Conservation (phyloP, 1,284 basidiomycete species). For the Austropuccinia psidii region DNA sequence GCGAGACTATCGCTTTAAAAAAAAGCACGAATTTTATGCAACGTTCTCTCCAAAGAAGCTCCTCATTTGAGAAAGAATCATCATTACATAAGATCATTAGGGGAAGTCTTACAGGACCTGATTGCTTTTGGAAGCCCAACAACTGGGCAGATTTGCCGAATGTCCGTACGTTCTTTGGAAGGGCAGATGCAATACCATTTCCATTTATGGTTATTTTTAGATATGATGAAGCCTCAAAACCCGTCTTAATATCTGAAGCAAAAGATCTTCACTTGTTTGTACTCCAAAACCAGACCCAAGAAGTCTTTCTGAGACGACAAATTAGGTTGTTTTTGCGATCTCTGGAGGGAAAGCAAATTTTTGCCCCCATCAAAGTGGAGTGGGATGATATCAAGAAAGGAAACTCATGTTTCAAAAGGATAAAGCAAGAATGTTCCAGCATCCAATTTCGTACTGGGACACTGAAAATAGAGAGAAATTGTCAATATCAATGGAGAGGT, state of each 20-base stretch:
- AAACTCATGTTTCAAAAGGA: conserved; percentile 36
- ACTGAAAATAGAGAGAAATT: conserved; percentile 57
- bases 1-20: conserved; percentile 41
- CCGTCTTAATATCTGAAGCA: conserved; percentile 53
- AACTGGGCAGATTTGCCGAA: conserved; percentile 42
- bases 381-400: conserved; percentile 50
- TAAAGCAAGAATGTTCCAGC: conserved; percentile 48
- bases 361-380: conserved; percentile 61
- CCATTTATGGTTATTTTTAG: conserved; percentile 64
- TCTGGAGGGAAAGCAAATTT: conserved; percentile 59
- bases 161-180: conserved; percentile 59
- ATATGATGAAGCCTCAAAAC: conserved; percentile 59
- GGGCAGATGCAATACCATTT: conserved; percentile 70
- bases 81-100: conserved; percentile 51
- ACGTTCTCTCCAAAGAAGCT: conserved; percentile 38
- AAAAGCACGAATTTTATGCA: conserved; percentile 29
- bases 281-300: conserved; percentile 57
- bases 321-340: conserved; percentile 62
- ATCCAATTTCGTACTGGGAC: conserved; percentile 53
- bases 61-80: conserved; percentile 64
- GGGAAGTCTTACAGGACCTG: conserved; percentile 43
- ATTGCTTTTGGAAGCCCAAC: conserved; percentile 41
- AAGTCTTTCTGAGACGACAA: conserved; percentile 55
- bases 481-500: conserved; percentile 57
- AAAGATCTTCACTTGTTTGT: conserved; percentile 59